Base-by-base conservation (phyloP, 176 grass and related monocot genomes). In the Microstegium vimineum region DNA sequence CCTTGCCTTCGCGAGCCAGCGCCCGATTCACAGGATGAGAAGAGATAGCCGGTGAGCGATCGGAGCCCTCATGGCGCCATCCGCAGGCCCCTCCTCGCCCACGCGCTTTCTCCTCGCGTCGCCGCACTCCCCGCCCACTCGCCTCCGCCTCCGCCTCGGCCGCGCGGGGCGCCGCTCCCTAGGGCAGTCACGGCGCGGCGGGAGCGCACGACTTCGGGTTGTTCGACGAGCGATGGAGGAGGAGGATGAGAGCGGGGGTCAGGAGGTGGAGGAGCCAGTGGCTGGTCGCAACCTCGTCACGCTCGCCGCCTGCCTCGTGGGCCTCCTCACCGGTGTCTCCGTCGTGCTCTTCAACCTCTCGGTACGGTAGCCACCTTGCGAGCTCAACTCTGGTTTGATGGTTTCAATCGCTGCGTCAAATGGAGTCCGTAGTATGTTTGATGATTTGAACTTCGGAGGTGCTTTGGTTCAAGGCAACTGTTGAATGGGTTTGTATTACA, bases 281-380 rank as follows among this genome's bases (percentile, higher is more conserved):
- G 77, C 77, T 10, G 75, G 81, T 51, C 87, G 85, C 38, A 86
- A 94, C 90, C 90, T 92, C 66, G 90, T 98, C 63, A 94, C 88
- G 47, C 87, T 98, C 61, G 81, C 89, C 5, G 95, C 92, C 62
- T 98, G 95, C 78, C 84, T 81, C n/a, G 90, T 98, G 36, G 95
- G 95, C 27, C 90, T 98, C 54, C 83, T 98, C 76, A 98, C 90
- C 33, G 95, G 95, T 76, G 79, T 94, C 43, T 81, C 78, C 6
- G 89, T 94, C 22, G 95, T 98, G 63, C 82, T 98, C 75, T 94
- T 98, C 88, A 98, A 98, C 57, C 84, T 75, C 68, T 86, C 90
- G 54, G 95, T 98, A 79, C 84, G 33, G 88, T 90, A 67, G 63
- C 66, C 61, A 34, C 17, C 16, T 73, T 41, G 18, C 62, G 2